Evolutionary conservation across 108 stramenopile genomes (phyloP).

Genomic region (Nannochloropsis salina): DNA sequence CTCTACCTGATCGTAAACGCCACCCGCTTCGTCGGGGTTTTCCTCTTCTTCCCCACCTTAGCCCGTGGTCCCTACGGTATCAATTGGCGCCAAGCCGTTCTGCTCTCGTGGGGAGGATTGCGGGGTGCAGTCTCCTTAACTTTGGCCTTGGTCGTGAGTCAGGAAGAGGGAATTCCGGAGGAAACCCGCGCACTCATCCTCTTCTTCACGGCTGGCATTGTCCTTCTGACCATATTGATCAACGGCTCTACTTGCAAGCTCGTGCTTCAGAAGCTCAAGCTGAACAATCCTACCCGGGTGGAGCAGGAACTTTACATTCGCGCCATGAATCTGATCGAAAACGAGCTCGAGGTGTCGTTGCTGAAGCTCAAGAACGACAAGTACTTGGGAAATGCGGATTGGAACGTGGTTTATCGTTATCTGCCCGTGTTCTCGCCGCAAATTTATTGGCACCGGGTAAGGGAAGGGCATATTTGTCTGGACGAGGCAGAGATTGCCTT

Average conservation of each 20-base stretch:
- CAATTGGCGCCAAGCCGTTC: not conserved
- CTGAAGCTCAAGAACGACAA: not conserved
- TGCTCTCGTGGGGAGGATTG: constrained; percentile 53
- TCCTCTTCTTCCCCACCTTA: constrained; percentile 76
- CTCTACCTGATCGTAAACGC: constrained; percentile 37
- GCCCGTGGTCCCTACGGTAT: constrained; percentile 25
- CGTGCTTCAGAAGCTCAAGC: constrained; percentile 33
- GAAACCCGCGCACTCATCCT: constrained; percentile 10
- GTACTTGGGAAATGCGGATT: not conserved
- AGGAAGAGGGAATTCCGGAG: constrained; percentile 17
- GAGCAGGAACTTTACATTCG: constrained; percentile 14
- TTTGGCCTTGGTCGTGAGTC: constrained; percentile 45
- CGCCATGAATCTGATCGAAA: not conserved
- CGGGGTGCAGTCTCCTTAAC: constrained; percentile 56
- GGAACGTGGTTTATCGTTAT: constrained; percentile 25
- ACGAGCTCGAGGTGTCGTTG: not conserved
- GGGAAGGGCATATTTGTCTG: constrained; percentile 27
- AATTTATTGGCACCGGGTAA: constrained; percentile 39
- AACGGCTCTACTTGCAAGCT: constrained; percentile 45
- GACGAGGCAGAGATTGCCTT: constrained; percentile 24
- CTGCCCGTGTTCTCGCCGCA: constrained; percentile 32
- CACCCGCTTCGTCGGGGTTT: constrained; percentile 32
- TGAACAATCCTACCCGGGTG: constrained; percentile 21
- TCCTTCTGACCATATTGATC: constrained; percentile 56
- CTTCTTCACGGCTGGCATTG: constrained; percentile 54